Conservation (phyloP, 257 asterid genomes). For the Misopates orontium region DNA sequence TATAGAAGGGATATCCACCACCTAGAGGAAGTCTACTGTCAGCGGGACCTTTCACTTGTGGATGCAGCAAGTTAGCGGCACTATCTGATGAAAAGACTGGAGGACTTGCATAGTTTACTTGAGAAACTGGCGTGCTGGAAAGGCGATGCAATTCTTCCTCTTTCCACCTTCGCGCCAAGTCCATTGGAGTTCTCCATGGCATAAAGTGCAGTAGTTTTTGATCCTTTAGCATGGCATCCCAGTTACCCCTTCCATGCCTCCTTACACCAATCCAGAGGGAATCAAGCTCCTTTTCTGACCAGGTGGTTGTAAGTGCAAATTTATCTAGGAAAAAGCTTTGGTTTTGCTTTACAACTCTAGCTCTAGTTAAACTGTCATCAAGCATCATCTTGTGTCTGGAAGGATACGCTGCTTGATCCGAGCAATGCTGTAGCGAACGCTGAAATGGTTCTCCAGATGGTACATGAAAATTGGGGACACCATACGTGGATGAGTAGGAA, state of each 20-base stretch:
- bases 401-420: conserved; percentile 39
- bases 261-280: conserved; percentile 56
- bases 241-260: conserved; percentile 53
- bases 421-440: conserved; percentile 28
- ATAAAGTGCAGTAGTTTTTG: conserved; percentile 39
- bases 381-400: conserved; percentile 53
- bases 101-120: conserved; percentile 19
- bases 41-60: conserved; percentile 6
- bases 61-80: conserved; percentile 3
- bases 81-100: conserved; percentile 26
- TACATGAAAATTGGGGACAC: conserved; percentile 33
- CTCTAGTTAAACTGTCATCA: too few relatives aligned
- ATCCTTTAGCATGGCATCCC: conserved; percentile 51
- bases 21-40: conserved; percentile 48
- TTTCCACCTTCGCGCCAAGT: conserved; percentile 36
- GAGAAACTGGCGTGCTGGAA: conserved; percentile 32
- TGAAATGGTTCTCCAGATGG: conserved; percentile 42
- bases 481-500: conserved; percentile 27
- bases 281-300: conserved; percentile 63
- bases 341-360: too few relatives aligned
- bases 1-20: conserved; percentile 10
- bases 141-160: conserved; percentile 49
- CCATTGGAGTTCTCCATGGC: conserved; percentile 41
- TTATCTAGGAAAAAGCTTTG: too few relatives aligned
- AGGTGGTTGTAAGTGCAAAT: conserved; percentile 42